Base-by-base conservation (phyloP, 192 early-diverging fungal species). In the Geranomyces variabilis region DNA sequence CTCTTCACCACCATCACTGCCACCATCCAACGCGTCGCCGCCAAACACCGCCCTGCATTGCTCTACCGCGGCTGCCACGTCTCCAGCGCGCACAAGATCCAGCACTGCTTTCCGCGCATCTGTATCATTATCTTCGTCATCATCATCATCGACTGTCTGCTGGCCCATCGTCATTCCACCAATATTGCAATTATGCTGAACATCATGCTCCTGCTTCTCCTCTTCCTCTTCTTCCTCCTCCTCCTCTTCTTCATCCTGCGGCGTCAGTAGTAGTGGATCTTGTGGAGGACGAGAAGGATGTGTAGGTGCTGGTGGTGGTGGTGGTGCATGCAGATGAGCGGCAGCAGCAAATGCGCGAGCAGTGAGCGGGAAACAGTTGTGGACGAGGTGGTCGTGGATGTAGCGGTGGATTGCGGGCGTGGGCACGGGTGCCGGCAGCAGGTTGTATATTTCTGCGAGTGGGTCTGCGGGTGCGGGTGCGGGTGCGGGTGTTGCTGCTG, bases 301-400 rank as follows among this genome's bases (percentile, higher is more conserved):
- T n/a, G n/a, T n/a, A n/a, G n/a, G n/a, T n/a, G n/a, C n/a, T n/a
- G n/a, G n/a, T n/a, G n/a, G n/a, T n/a, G n/a, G n/a, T 33, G 4
- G 29, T 60, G 31, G 6, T 7, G 58, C 63, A 57, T 29, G 36
- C 36, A 41, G 36, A 7, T 10, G 36, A 10, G 36, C 36, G 36
- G 33, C 36, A 6, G 57, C 75, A 49, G 84, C 80, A 67, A 90
- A 87, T 5, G 85, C 79, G 64, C 75, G 74, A 15, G 90, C 90
- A 10, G 88, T 88, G 68, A 87, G 87, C 46, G 79, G 82, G 77
- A 85, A 89, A 75, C 90, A 91, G 45, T 88, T 80, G 75, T 91
- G 85, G 4, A 91, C 66, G 19, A 91, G 80, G 61, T 91, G 86
- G 51, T 91, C 86, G 66, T 89, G 78, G 13, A 91, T 83, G 12